These are phyloP conservation scores for Phytophthora sp. DNA, from an alignment of 352 stramenopile species.

Conservation along the genomic window DNA sequence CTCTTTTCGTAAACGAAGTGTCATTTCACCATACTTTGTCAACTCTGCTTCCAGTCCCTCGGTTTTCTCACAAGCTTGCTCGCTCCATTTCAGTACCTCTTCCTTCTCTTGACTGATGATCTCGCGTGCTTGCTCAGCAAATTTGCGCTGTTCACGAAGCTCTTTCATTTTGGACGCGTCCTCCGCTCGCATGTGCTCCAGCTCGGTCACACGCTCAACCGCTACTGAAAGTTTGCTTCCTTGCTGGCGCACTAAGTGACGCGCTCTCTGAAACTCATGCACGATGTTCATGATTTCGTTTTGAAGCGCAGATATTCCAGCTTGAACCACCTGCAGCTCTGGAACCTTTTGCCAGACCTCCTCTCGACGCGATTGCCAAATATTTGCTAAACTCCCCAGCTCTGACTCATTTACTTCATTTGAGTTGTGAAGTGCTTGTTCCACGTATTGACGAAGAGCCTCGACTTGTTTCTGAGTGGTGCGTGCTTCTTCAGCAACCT, in stretches of 20 bases:
- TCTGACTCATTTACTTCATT: not conserved
- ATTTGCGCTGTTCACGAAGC: conserved; percentile 41
- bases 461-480: conserved; percentile 51
- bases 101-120: conserved; percentile 65
- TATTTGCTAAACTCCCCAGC: conserved; percentile 4
- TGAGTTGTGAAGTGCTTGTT: conserved; percentile 32
- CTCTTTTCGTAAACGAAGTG: conserved; percentile 31
- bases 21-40: conserved; percentile 26
- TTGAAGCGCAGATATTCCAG: conserved; percentile 46
- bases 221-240: conserved; percentile 37
- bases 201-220: conserved; percentile 34
- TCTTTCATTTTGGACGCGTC: conserved; percentile 46
- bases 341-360: conserved; percentile 20
- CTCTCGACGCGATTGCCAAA: conserved; percentile 4
- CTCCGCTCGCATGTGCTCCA: conserved; percentile 51
- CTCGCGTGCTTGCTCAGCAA: conserved; percentile 67
- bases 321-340: conserved; percentile 62
- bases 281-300: conserved; percentile 59
- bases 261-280: conserved; percentile 49
- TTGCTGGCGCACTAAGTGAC: conserved; percentile 43
- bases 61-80: conserved; percentile 59
- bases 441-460: conserved; percentile 51
- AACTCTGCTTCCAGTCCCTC: conserved; percentile 50
- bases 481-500: conserved; percentile 36
- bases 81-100: conserved; percentile 68